Evolutionary conservation across 495 filamentous ascomycete genomes (phyloP), one percentile per base, ranked within the genome.

Genomic region (Annulohypoxylon moriforme): DNA sequence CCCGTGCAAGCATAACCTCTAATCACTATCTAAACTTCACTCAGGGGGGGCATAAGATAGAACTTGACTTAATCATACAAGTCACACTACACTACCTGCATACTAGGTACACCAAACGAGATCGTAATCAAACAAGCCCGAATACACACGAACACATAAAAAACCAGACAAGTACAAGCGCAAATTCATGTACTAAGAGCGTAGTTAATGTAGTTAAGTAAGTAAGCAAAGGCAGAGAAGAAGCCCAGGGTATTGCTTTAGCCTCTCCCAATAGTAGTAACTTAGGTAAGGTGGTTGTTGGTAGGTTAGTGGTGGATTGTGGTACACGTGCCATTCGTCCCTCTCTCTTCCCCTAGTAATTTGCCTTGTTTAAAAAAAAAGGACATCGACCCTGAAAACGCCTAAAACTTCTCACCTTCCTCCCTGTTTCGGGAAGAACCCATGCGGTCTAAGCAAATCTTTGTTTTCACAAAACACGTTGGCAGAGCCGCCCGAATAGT

Each of bases 291-390:
- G 31, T 33, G n/a, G n/a, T n/a, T n/a, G n/a, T n/a, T 29, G 27
- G 27, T 29, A 29, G 27, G 11, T 14, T 14, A 13, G 53, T 44
- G 47, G 27, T 62, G 50, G 63, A 65, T 70, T 67, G 64, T 68
- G 58, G 49, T 77, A 77, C 75, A 75, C 69, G 50, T 75, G 73
- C 67, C 69, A 33, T 63, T 64, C 60, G 34, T 65, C 60, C 59
- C 61, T 52, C 47, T 50, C 36, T 40, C 36, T 27, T 22, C 24
- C 47, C 47, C 47, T 38, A 46, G 14, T 50, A 3, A 29, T 2
- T 66, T 69, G 34, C 60, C 65, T 50, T 29, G n/a, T 29, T 29
- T 29, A 29, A 29, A 29, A 29, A 29, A 53, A 25, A 16, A 55
- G 6, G 16, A 36, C 2, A 7, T 24, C 16, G 6, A 33, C 20